Base-by-base conservation (phyloP, 1,139 yeast genomes). In the Magnusiomyces tetraspermus region DNA sequence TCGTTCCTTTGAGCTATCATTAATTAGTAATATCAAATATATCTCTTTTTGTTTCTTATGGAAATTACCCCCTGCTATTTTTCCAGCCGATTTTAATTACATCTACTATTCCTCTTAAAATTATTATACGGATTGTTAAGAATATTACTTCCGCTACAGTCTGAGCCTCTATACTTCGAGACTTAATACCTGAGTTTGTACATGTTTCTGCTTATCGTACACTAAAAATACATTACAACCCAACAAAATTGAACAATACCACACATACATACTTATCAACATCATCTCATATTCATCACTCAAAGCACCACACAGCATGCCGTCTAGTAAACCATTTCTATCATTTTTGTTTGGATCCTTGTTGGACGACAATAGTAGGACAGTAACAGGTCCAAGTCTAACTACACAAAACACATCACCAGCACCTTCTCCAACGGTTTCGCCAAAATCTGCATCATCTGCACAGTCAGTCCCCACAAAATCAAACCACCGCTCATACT, bases 291-390 rank as follows among this genome's bases (percentile, higher is more conserved):
- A 8, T 28, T 28, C 17, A 37, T 37, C 5, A 5, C 21, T 10
- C 41, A 10, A 15, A 37, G n/a, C n/a, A 37, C 10, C 24, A 24
- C 24, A 21, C 48, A 26, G 10, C 15, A 63, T 63, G 66, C 67
- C 66, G 10, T 61, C 66, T 19, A 61, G 65, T 23, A 53, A 40
- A 50, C 67, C 66, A 40, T 59, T 63, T 53, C 58, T 63, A 30
- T 63, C 66, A 46, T 63, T 63, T 54, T 55, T 63, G 48, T 60
- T 63, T 56, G 65, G 65, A 17, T 50, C 50, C 48, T 50, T 57
- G 13, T 30, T 44, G n/a, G 47, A 44, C 23, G 28, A 44, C 23
- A 44, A 24, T 36, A 49, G 52, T 30, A 53, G 50, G 23, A 30
- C 51, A 44, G 45, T 53, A 47, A 49, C 48, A 41, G 51, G 37